Base-by-base conservation (phyloP, 768 basidiomycete species). In the Agaricus subrufescens region DNA sequence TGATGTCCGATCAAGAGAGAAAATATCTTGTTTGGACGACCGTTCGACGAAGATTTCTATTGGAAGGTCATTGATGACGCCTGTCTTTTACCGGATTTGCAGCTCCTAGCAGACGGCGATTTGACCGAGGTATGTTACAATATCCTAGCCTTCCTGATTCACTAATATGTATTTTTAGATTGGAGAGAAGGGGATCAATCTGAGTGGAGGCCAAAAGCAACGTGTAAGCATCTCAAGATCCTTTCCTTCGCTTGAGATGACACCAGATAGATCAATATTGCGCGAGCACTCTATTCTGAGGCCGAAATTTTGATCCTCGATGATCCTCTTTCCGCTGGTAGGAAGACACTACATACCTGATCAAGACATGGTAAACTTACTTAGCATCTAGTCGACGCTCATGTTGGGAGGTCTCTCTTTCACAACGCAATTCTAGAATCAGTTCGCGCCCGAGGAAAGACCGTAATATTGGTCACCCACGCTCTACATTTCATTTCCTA, bases 401-500 rank as follows among this genome's bases (percentile, higher is more conserved):
- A 91, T 61, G 88, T 91, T 49, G 87, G 86, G 1, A 81, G 82
- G 62, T 73, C 81, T 8, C 73, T 91, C 1, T 89, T 91, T 66
- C 73, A 81, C 44, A 76, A 82, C 52, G 86, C 84, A n/a, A 84
- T 89, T 62, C 59, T 83, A 9, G 70, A 70, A 0, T 74, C 65
- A 12, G 65, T 71, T 48, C 65, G 69, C 8, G 61, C 65, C 50
- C 60, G 58, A 19, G 80, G 78, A 46, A 90, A 89, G 67, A 91
- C 92, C 2, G 80, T 88, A 26, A 76, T 95, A 47, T 81, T 95
- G 57, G 91, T 94, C 37, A 95, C 93, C 0, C 91, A 94, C 66
- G 91, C 89, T 1, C 74, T 94, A 14, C 91, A 95, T 70, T 87
- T 94, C 73, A 75, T 95, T 11, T 85, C 89, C 0, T 72, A 86